phyloP scores from a whole-genome alignment of 2,329 filamentous ascomycete species.

The Fusarium robinianum region DNA sequence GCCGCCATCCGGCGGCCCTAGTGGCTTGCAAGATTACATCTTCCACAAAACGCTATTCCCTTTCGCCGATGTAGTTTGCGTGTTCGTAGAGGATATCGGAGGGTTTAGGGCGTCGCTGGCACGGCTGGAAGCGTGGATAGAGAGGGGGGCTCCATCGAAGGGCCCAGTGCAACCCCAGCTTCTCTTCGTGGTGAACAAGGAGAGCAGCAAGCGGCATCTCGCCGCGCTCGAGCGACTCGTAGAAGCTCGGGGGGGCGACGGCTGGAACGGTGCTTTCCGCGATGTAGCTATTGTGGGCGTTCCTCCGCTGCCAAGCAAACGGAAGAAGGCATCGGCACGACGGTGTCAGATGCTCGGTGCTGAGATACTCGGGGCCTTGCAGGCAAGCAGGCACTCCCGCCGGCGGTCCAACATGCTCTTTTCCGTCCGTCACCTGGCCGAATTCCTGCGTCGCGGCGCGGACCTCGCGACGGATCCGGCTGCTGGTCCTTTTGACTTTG shows the following conservation, averaged over 20 bases:
- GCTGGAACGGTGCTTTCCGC: constrained; percentile 4
- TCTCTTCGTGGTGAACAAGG: constrained; percentile 14
- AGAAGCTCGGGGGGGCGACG: no score
- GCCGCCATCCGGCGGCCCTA: not conserved
- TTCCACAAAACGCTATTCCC: constrained; percentile 15
- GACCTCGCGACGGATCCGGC: not conserved
- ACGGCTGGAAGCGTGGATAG: constrained; percentile 13
- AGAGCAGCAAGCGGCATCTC: constrained; percentile 5
- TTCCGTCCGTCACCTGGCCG: constrained; percentile 10
- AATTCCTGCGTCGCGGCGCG: constrained; percentile 13
- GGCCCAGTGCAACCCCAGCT: constrained; percentile 10
- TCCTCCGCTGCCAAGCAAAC: constrained; percentile 3
- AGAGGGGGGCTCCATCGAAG: constrained; percentile 13
- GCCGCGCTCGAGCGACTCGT: no score
- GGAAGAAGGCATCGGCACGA: constrained; percentile 3
- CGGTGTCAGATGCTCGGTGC: constrained; percentile 15
- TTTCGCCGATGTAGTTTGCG: constrained; percentile 22
- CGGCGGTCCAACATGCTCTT: constrained; percentile 9
- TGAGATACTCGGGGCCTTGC: constrained; percentile 10
- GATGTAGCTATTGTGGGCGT: constrained; percentile 8
- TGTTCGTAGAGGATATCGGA: constrained; percentile 25
- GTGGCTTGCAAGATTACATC: not conserved
- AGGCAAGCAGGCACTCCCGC: constrained; percentile 12
- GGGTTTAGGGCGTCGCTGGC: constrained; percentile 11
- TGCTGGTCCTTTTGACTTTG: constrained; percentile 15